Percentiles rank a stretch among this genome's conserved stretches.
Conservation (phyloP, 1,284 basidiomycete genomes). For the Sanghuangporus sanghuang region DNA sequence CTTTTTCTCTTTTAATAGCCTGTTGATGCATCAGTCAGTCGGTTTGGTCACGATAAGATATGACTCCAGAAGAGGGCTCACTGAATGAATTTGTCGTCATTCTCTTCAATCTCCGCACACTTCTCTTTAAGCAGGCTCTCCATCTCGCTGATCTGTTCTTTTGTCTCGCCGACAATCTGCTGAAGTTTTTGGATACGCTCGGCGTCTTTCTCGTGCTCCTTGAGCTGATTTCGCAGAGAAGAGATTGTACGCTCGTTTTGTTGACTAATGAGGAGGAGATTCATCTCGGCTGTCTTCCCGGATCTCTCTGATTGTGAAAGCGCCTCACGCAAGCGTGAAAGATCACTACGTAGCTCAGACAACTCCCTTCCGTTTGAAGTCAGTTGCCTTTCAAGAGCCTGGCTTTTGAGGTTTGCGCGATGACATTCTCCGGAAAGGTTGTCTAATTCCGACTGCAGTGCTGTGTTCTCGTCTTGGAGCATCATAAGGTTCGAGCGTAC, state of each 20-base stretch:
- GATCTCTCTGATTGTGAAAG: slow-evolving; percentile 50
- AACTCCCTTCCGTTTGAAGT: slow-evolving; percentile 34
- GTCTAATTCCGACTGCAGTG: slow-evolving; percentile 50
- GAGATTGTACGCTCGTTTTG: slow-evolving; percentile 60
- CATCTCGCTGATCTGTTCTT: slow-evolving; percentile 65
- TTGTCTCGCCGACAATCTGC: slow-evolving; percentile 49
- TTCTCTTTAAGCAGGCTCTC: slow-evolving; percentile 63
- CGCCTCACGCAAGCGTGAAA: slow-evolving; percentile 40
- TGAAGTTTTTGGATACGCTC: slow-evolving; percentile 49
- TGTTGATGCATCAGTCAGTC: slow-evolving; percentile 27
- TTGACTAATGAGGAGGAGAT: slow-evolving; percentile 52
- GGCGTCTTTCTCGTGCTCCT: slow-evolving; percentile 42
- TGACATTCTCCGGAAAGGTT: slow-evolving; percentile 59
- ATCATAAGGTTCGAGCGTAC: slow-evolving; percentile 26
- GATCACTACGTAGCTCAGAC: slow-evolving; percentile 37
- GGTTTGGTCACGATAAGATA: slow-evolving; percentile 1
- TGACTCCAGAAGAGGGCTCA: slow-evolving; percentile 34
- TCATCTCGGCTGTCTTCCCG: slow-evolving; percentile 56
- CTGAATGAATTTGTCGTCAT: slow-evolving; percentile 75
- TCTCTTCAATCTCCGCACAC: slow-evolving; percentile 75
- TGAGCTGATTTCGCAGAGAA: slow-evolving; percentile 51
- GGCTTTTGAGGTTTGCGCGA: slow-evolving; percentile 49
- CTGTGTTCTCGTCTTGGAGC: slow-evolving; percentile 43
- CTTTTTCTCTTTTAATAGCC: slow-evolving; percentile 74
- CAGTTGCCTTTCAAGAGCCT: slow-evolving; percentile 54